phyloP scores from a whole-genome alignment of 148 eudicot genomes.

The Camellia sinensis region DNA sequence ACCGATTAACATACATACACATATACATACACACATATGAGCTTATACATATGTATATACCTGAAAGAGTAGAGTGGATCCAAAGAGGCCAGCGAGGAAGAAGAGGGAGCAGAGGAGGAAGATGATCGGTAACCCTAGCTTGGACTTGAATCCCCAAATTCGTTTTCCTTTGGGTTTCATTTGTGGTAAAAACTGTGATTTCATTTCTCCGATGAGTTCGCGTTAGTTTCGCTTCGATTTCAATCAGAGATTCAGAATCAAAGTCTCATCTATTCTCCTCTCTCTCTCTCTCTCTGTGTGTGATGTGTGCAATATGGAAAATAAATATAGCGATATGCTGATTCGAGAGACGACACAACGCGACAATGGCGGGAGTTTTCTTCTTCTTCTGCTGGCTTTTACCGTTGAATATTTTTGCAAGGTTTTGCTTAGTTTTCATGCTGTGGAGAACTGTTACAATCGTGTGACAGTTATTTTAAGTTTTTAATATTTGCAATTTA shows the following conservation, averaged over 20 bases:
- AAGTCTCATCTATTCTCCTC: background rate
- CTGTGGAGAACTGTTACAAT: no score
- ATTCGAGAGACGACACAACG: conserved; percentile 5
- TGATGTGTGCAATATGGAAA: background rate
- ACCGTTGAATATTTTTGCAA: background rate
- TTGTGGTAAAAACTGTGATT: background rate
- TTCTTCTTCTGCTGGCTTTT: background rate
- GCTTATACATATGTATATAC: conserved; percentile 16
- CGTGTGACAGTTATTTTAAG: no score
- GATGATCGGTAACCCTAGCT: conserved; percentile 49
- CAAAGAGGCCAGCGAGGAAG: conserved; percentile 58
- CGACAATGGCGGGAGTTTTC: conserved; percentile 28
- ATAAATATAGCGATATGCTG: background rate
- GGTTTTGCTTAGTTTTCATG: background rate
- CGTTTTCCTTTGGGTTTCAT: conserved; percentile 18
- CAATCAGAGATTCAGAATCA: background rate
- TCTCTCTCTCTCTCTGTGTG: background rate
- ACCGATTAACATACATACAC: background rate
- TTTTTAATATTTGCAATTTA: no score
- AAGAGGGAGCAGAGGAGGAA: conserved; percentile 46
- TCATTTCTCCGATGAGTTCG: background rate
- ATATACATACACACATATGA: background rate
- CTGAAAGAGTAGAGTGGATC: conserved; percentile 45
- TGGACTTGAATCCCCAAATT: conserved; percentile 16
- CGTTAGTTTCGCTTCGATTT: background rate